A percentile compares a stretch with the other conserved stretches of the same genome.
These are phyloP conservation scores for Xylaria arbuscula DNA, from an alignment of 2,329 filamentous ascomycete species.

Conservation along the genomic window DNA sequence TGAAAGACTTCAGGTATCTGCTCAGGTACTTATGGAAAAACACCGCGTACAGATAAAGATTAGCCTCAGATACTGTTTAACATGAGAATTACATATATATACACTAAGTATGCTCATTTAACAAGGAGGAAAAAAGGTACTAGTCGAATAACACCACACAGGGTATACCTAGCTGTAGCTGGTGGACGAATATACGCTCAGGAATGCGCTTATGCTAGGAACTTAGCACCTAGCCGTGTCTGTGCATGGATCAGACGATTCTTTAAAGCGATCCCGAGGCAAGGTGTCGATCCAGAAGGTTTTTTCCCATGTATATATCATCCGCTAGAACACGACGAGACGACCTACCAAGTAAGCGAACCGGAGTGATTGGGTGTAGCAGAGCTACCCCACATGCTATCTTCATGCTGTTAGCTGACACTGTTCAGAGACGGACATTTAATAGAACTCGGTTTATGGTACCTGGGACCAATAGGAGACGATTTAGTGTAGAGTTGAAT, in stretches of 20 bases:
- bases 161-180: neutral
- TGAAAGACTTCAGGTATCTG: too few relatives aligned
- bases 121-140: neutral
- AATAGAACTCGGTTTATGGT: too few relatives aligned
- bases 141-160: neutral
- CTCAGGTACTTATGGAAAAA: too few relatives aligned
- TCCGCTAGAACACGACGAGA: neutral
- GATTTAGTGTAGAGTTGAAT: too few relatives aligned
- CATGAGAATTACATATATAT: too few relatives aligned
- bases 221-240: neutral
- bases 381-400: neutral
- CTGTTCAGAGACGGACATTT: too few relatives aligned
- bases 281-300: conserved; percentile 10
- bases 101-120: too few relatives aligned
- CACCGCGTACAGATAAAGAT: too few relatives aligned
- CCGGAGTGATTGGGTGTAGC: neutral
- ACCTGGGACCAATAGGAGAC: too few relatives aligned
- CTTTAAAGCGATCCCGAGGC: conserved; percentile 12
- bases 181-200: neutral
- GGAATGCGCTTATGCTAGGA: too few relatives aligned
- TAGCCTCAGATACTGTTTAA: too few relatives aligned
- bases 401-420: neutral
- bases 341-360: neutral
- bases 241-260: neutral
- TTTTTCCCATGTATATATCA: neutral